Percentiles rank a stretch among this genome's conserved stretches.
phyloP scores from a whole-genome alignment of 495 filamentous ascomycete genomes.

The Penicillium turbatum region DNA sequence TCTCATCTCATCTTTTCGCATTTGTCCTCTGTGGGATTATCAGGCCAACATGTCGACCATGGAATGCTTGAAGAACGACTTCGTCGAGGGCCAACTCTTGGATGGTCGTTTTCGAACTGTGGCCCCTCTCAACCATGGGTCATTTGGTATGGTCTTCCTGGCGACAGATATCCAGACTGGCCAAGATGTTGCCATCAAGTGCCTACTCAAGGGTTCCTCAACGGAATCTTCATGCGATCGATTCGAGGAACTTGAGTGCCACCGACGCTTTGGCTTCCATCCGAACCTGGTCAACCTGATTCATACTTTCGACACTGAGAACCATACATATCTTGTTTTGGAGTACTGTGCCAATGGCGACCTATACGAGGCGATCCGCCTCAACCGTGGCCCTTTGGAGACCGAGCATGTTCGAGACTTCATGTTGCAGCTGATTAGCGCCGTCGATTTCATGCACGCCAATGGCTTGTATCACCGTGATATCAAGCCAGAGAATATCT shows the following conservation, averaged over 20 bases:
- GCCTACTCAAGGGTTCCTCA: conserved; percentile 70
- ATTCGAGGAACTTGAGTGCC: conserved; percentile 83
- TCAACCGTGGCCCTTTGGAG: conserved; percentile 79
- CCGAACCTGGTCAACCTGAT: conserved; percentile 92
- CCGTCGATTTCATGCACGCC: conserved; percentile 84
- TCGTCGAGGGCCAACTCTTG: conserved; percentile 67
- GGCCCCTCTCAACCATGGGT: conserved; percentile 95
- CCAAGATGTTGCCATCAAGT: conserved; percentile 88
- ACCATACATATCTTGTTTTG: conserved; percentile 86
- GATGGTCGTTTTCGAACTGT: conserved; percentile 85
- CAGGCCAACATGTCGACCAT: conserved; percentile 47
- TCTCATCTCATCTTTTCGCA: conserved; percentile 14
- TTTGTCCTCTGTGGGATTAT: conserved; percentile 35
- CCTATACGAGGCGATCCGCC: conserved; percentile 93
- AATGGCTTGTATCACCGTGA: conserved; percentile 94
- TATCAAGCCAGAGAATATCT: conserved; percentile 99
- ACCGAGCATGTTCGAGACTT: conserved; percentile 95
- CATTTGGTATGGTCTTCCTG: conserved; percentile 96
- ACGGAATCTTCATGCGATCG: conserved; percentile 63
- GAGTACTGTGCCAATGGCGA: conserved; percentile 97
- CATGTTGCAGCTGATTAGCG: conserved; percentile 90
- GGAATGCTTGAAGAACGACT: conserved; percentile 75
- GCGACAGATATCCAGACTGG: conserved; percentile 72
- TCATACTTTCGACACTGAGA: conserved; percentile 85
- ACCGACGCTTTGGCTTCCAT: conserved; percentile 71